Percentiles rank a stretch among this genome's conserved stretches.
These are phyloP conservation scores for Sporothrix variecibatus DNA, from an alignment of 2,329 filamentous ascomycete species.

Conservation along the genomic window DNA sequence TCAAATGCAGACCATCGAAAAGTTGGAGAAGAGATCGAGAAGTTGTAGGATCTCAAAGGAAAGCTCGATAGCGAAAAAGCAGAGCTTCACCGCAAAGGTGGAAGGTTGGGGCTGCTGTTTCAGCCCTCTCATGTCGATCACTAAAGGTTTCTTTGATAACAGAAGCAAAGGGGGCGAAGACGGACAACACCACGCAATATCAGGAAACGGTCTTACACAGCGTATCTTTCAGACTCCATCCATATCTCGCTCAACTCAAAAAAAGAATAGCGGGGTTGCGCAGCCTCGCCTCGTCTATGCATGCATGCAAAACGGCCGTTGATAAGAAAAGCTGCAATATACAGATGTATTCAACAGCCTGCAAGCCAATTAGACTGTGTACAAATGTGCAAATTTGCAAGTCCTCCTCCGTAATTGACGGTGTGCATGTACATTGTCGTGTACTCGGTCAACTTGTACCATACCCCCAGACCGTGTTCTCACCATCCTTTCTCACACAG, in stretches of 20 bases:
- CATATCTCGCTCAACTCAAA: not conserved
- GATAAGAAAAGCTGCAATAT: not conserved
- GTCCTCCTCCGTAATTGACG: not conserved
- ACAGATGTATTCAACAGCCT: not conserved
- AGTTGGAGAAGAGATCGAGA: not conserved
- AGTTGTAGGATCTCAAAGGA: not conserved
- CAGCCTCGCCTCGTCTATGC: slow-evolving; percentile 9
- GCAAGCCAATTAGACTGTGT: not conserved
- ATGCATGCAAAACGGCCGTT: not conserved
- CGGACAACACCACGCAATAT: not conserved
- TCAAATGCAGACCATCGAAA: not conserved
- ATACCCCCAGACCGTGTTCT: not conserved
- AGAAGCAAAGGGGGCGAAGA: slow-evolving; percentile 1
- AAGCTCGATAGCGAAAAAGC: not conserved
- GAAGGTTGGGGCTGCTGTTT: not conserved
- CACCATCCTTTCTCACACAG: not conserved
- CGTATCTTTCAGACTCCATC: not conserved
- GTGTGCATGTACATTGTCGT: not conserved
- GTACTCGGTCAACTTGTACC: not conserved
- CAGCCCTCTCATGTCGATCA: slow-evolving; percentile 12
- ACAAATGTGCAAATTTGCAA: not conserved
- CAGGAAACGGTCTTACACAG: not conserved
- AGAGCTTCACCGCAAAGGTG: not conserved
- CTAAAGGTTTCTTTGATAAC: slow-evolving; percentile 13
- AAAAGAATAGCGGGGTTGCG: not conserved